Evolutionary conservation across 345 rosid species (phyloP).

Genomic region (Aegle marmelos): DNA sequence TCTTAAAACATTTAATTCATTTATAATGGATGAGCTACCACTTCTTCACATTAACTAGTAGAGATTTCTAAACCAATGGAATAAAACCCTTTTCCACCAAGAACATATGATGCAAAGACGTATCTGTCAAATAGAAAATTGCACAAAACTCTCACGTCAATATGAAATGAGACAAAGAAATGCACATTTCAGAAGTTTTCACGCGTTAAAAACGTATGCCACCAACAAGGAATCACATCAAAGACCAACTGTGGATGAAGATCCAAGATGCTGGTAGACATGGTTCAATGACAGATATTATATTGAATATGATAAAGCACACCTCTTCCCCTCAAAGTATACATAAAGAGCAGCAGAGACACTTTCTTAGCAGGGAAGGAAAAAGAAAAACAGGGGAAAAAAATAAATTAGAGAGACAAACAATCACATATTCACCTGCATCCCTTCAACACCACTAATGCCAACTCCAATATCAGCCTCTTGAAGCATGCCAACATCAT

Average conservation of each 20-base stretch:
- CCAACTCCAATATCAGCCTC: conserved; percentile 98
- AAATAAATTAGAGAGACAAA: not conserved
- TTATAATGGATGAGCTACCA: not conserved
- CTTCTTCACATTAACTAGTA: not conserved
- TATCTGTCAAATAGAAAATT: not conserved
- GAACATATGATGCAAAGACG: not conserved
- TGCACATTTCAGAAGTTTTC: not conserved
- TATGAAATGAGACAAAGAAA: not conserved
- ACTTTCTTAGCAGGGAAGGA: not conserved
- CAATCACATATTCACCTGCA: conserved; percentile 55
- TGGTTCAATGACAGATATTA: not conserved
- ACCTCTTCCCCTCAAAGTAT: not conserved
- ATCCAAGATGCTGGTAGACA: not conserved
- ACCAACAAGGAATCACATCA: not conserved
- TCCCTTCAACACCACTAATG: conserved; percentile 91
- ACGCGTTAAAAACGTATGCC: not conserved
- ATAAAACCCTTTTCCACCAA: not conserved
- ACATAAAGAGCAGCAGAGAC: not conserved
- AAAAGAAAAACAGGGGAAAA: not conserved
- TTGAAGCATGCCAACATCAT: conserved; percentile 96
- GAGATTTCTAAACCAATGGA: not conserved
- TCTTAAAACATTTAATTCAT: not conserved
- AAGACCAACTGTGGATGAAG: not conserved
- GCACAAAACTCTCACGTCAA: not conserved
- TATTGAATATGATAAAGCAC: not conserved